Evolutionary conservation across 1,139 yeast species (phyloP), one percentile per base, ranked within the genome.

Genomic region (Arxiozyma slooffiae): DNA sequence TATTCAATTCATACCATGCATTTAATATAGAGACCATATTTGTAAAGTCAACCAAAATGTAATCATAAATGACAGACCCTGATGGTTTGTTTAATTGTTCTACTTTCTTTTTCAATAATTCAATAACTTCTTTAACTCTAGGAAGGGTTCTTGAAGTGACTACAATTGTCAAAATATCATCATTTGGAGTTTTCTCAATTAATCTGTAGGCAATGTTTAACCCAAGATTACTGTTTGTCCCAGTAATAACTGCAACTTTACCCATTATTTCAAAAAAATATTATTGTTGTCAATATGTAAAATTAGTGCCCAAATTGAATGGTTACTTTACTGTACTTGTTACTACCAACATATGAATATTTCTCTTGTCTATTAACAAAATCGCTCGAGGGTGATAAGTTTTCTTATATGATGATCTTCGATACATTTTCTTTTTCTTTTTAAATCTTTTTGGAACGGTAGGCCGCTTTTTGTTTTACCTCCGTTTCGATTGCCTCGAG

Each of bases 81-180:
- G 70, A 63, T 50, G 52, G 50, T 7, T 26, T 22, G 20, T 41
- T 24, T 18, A 41, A n/a, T 23, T 83, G 73, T 38, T 68, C 71
- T 11, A 63, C 63, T 17, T 68, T 67, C 7, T 69, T 66, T 55
- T 82, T 79, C 54, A 90, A 80, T 46, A 71, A 64, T 24, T 73
- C 75, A 42, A 89, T 85, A n/a, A 83, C 84, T 53, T 85, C 87
- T 53, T 82, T 81, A 11, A 81, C 96, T 52, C 86, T 79, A 7
- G 96, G 89, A 45, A 92, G 73, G 0, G 96, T 87, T 58, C 98
- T 75, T 3, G 96, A 86, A 0, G 97, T 89, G 11, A 90, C 89
- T 16, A 92, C 80, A 7, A 92, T 71, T 0, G 96, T 89, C 48
- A 92, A 64, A 51, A 82, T 73, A 16, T 73, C 71, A 21, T 74